Percentiles rank a stretch among this genome's conserved stretches.
Conservation (phyloP, 2,329 filamentous ascomycete genomes). For the Aspergillus caelatus region DNA sequence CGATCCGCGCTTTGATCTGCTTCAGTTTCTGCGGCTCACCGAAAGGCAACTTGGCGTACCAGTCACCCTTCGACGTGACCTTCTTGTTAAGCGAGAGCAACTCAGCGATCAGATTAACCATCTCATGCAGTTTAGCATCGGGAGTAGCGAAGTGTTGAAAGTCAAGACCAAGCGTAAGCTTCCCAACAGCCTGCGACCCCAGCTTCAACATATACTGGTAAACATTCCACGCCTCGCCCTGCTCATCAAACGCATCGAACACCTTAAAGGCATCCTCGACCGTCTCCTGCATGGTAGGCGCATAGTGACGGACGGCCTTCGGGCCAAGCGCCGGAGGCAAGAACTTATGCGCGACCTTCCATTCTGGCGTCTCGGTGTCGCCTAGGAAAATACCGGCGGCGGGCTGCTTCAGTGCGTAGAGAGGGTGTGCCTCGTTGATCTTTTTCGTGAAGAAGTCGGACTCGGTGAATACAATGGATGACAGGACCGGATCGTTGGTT, state of each 20-base stretch:
- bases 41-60: constrained; percentile 61
- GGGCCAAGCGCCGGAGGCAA: constrained; percentile 61
- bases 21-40: constrained; percentile 55
- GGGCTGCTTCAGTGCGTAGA: constrained; percentile 30
- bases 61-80: constrained; percentile 56
- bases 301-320: constrained; percentile 64
- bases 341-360: constrained; percentile 61
- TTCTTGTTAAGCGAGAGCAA: constrained; percentile 62
- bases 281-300: constrained; percentile 60
- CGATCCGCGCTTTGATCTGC: constrained; percentile 13
- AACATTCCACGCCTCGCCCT: constrained; percentile 49
- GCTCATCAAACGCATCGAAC: constrained; percentile 53
- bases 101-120: constrained; percentile 56
- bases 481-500: constrained; percentile 55
- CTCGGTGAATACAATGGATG: constrained; percentile 53
- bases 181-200: constrained; percentile 47
- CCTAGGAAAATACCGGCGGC: constrained; percentile 35
- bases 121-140: constrained; percentile 54
- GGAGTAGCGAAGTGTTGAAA: constrained; percentile 47
- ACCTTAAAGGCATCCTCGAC: constrained; percentile 56
- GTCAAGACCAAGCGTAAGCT: constrained; percentile 49
- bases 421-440: constrained; percentile 42
- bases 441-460: constrained; percentile 58
- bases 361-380: constrained; percentile 37
- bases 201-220: constrained; percentile 56